Base-by-base conservation (phyloP, 164 flowering plant genomes). In the Vitis rupestris region DNA sequence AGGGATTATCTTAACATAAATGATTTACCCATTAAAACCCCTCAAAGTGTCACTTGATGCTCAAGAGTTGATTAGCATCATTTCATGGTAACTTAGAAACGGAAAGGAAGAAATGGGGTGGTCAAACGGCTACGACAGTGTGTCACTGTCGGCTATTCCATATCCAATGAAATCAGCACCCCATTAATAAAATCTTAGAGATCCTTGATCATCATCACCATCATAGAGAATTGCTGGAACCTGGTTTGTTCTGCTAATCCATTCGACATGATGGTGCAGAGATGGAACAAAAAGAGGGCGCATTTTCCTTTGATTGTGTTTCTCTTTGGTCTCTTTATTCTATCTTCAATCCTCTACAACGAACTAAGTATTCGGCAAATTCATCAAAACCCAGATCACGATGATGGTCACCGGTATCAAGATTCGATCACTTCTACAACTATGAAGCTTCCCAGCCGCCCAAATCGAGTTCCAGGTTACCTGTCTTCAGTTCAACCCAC, bases 331-430 rank as follows among this genome's bases (percentile, higher is more conserved):
- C 61, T 75, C 30, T 80, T 85, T 61, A 64, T 87, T 13, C 72
- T 76, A 1, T 74, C 78, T 55, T 72, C 89, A 30, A 79, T 84
- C 63, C 71, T 90, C 64, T 80, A 82, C 77, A 81, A 70, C 70
- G 92, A 90, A 61, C 71, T 70, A 15, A 86, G 69, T 70, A 82
- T 86, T 70, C 83, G 71, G 3, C 75, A 59, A 64, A 78, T 90
- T 78, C 76, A 85, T 44, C 79, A 77, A 47, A 48, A 58, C 66
- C 70, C 73, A 61, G 75, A 78, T 66, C 79, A 58, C 6, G 70
- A 16, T 48, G 23, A 37, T 7, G 44, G 37, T 49, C 59, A 48
- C 48, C 70, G 30, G n/a, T 61, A 63, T 8, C 72, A 56, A 70
- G 61, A 71, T 63, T 17, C 70, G 15, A 15, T 79, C 66, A 59